Evolutionary conservation across 768 basidiomycete species (phyloP), one percentile per base, ranked within the genome.

Genomic region (Termitomyces eurrhizus): DNA sequence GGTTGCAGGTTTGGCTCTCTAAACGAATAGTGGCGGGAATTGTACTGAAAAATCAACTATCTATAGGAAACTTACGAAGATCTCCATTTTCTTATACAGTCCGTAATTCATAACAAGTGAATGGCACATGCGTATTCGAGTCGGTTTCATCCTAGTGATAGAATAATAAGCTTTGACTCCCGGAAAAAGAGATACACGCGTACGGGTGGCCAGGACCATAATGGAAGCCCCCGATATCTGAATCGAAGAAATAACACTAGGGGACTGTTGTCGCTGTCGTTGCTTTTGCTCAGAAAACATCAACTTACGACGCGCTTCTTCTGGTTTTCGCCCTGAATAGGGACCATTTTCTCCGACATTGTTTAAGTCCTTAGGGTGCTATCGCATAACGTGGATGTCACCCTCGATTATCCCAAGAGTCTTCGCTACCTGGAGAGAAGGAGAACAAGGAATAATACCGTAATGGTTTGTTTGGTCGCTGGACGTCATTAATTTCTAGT

Each of bases 21-120:
- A 32, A 33, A 36, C 12, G 26, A 26, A 4, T 67, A 35, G 46
- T 57, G 56, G 18, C 33, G 26, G 18, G 48, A 37, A 24, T 7
- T 21, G 7, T 41, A 56, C 35, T 42, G 6, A 48, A 13, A 18
- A 5, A 62, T 45, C 24, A 33, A 33, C 32, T 11, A 42, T 13
- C 32, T 35, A 36, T 54, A 18, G 58, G n/a, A 7, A 54, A 81
- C 97, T 67, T 70, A 98, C 97, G 68, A 98, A 99, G 65, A 99
- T 99, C 75, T 99, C 97, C 97, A 99, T 99, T 77, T 95, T 95
- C 77, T 98, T 98, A 80, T 99, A 99, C 18, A 99, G 77, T 21
- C 95, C 95, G 73, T 98, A 98, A 76, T 98, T 99, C 97, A 99
- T 99, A 58, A 99, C 97, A 56, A 99, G 81, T 12, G 95, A 95